These are phyloP conservation scores for Arabis alpina DNA, from an alignment of 345 rosid species.

Conservation along the genomic window DNA sequence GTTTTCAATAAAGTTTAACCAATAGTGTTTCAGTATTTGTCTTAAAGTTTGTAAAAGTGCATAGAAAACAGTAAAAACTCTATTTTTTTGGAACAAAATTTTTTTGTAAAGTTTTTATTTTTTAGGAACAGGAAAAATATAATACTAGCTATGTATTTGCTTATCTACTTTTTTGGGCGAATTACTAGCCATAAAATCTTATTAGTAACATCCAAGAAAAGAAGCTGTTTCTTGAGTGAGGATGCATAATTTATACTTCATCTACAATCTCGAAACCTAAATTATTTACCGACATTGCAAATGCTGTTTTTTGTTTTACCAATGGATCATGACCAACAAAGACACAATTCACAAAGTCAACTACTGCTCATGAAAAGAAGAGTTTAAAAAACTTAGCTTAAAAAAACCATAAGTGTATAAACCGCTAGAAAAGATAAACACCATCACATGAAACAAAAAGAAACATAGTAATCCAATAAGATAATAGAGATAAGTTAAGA, in stretches of 20 bases:
- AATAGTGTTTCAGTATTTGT: no score
- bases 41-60: no score
- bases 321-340: not conserved
- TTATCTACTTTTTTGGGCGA: no score
- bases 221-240: no score
- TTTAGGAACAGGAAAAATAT: no score
- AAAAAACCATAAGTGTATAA: slow-evolving; percentile 1
- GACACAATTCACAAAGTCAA: not conserved
- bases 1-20: no score
- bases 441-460: not conserved
- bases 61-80: no score
- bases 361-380: slow-evolving; percentile 4
- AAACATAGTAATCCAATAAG: not conserved
- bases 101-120: no score
- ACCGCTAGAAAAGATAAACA: not conserved
- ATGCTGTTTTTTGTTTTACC: not conserved
- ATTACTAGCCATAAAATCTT: no score
- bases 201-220: no score
- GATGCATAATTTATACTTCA: not conserved
- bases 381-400: not conserved
- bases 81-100: no score
- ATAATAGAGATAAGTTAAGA: not conserved
- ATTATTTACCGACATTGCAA: not conserved
- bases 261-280: slow-evolving; percentile 1
- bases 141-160: no score